phyloP scores from a whole-genome alignment of 441 rosid genomes.

The Populus trichocarpa region DNA sequence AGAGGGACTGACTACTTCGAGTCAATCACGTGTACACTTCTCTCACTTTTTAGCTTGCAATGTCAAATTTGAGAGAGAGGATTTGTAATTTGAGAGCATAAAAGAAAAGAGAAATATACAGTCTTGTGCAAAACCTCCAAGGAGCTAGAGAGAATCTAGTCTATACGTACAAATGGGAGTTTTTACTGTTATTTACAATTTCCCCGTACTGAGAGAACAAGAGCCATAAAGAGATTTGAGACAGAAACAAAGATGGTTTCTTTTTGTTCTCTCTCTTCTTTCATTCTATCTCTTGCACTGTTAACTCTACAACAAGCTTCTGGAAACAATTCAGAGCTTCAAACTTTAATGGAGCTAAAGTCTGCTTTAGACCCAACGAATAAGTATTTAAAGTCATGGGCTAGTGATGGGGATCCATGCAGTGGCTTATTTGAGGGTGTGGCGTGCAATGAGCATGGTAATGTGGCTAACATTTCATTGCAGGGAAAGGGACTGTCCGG shows the following conservation, averaged over 20 bases:
- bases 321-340: slow-evolving; percentile 58
- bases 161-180: slow-evolving; percentile 5
- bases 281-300: slow-evolving; percentile 28
- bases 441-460: slow-evolving; percentile 67
- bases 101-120: neutral
- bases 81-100: neutral
- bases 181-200: neutral
- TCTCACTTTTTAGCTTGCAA: neutral
- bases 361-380: slow-evolving; percentile 70
- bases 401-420: slow-evolving; percentile 55
- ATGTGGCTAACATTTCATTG: slow-evolving; percentile 78
- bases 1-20: neutral
- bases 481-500: slow-evolving; percentile 82
- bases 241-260: slow-evolving; percentile 24
- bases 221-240: slow-evolving; percentile 1
- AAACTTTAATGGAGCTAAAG: slow-evolving; percentile 75
- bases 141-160: neutral
- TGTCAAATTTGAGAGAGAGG: neutral
- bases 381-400: slow-evolving; percentile 72
- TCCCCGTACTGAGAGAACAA: slow-evolving; percentile 14
- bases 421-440: slow-evolving; percentile 75
- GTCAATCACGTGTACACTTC: neutral
- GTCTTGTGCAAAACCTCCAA: neutral
- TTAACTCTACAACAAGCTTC: slow-evolving; percentile 16
- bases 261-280: slow-evolving; percentile 20